phyloP scores from a whole-genome alignment of 139 green algal species.

The Picochlorum sp. region DNA sequence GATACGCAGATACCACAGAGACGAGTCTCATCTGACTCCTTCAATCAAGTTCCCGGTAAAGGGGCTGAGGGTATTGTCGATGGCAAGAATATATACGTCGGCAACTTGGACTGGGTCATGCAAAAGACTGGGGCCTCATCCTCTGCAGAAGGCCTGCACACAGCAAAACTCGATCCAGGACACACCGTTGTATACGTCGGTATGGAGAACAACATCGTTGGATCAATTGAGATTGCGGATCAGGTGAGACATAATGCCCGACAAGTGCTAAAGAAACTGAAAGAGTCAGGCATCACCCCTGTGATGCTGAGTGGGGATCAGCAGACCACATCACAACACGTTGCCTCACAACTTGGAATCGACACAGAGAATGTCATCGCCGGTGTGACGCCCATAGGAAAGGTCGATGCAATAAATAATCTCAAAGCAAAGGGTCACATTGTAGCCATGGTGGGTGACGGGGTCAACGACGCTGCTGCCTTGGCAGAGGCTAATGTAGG shows the following conservation, averaged over 20 bases:
- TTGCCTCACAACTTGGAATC: constrained; percentile 62
- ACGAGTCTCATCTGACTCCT: constrained; percentile 36
- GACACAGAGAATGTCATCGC: constrained; percentile 39
- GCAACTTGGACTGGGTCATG: constrained; percentile 67
- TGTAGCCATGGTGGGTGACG: constrained; percentile 87
- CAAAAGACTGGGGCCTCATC: neutral
- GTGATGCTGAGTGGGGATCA: constrained; percentile 72
- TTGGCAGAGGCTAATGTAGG: constrained; percentile 78
- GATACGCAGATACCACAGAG: constrained; percentile 4
- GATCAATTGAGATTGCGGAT: constrained; percentile 53
- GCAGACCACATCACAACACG: constrained; percentile 33
- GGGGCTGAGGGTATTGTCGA: constrained; percentile 56
- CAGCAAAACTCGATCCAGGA: neutral
- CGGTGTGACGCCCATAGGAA: constrained; percentile 51
- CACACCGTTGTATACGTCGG: constrained; percentile 46
- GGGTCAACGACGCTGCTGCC: constrained; percentile 82
- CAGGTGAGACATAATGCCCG: constrained; percentile 48
- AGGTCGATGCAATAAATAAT: constrained; percentile 50
- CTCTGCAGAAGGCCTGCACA: constrained; percentile 3
- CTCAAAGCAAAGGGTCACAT: constrained; percentile 37
- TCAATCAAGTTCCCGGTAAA: constrained; percentile 69
- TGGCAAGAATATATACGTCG: constrained; percentile 51
- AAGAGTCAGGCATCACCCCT: constrained; percentile 32
- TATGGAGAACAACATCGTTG: constrained; percentile 43
- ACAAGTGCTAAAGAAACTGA: constrained; percentile 21